phyloP scores from a whole-genome alignment of 352 stramenopile species.

The Globisporangium radiosum region DNA sequence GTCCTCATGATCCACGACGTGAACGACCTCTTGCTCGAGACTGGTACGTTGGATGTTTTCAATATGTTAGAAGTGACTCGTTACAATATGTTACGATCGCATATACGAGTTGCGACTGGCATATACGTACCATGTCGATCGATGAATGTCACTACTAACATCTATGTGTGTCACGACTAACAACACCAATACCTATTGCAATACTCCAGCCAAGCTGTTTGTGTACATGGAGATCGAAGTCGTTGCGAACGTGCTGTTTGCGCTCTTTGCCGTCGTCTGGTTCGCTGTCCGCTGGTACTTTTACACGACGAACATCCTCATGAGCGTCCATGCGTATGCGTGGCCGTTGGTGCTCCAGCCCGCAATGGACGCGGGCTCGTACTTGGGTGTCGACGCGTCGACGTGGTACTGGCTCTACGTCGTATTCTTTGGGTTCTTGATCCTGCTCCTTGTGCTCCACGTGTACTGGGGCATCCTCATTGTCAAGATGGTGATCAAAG shows the following conservation, averaged over 20 bases:
- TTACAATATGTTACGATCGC: too few relatives aligned
- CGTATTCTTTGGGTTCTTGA: slow-evolving; percentile 48
- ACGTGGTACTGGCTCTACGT: slow-evolving; percentile 57
- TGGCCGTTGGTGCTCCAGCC: slow-evolving; percentile 45
- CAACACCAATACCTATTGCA: too few relatives aligned
- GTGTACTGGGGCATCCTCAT: slow-evolving; percentile 76
- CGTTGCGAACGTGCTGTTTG: slow-evolving; percentile 68
- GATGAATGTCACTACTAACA: not conserved
- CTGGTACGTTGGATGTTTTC: slow-evolving; percentile 22
- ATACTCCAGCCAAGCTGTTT: slow-evolving; percentile 57
- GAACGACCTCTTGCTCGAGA: slow-evolving; percentile 70
- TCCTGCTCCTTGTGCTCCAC: slow-evolving; percentile 59
- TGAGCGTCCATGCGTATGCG: slow-evolving; percentile 41
- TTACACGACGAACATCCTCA: slow-evolving; percentile 72
- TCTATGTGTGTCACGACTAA: too few relatives aligned
- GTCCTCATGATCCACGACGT: slow-evolving; percentile 82
- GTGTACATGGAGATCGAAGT: slow-evolving; percentile 66
- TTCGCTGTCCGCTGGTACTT: slow-evolving; percentile 68
- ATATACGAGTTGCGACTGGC: too few relatives aligned
- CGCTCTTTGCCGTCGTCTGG: slow-evolving; percentile 60
- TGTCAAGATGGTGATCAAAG: slow-evolving; percentile 65
- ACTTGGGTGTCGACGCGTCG: slow-evolving; percentile 23
- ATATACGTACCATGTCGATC: not conserved
- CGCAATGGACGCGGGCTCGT: slow-evolving; percentile 36
- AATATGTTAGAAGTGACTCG: not conserved